Base-by-base conservation (phyloP, 2,329 filamentous ascomycete species). In the Dryadomyces sulphureus region DNA sequence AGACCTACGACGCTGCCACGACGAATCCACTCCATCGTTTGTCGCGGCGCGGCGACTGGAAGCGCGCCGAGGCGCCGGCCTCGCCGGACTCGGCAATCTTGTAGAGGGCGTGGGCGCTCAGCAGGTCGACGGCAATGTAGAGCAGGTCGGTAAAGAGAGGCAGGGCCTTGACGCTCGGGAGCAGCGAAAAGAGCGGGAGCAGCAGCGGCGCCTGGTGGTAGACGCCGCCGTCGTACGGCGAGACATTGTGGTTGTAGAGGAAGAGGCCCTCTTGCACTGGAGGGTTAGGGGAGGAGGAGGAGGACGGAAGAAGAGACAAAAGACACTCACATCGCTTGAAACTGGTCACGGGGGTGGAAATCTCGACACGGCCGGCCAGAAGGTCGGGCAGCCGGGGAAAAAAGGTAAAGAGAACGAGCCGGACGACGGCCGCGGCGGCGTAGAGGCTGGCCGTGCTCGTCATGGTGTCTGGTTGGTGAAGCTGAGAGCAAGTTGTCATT, bases 331-430 rank as follows among this genome's bases (percentile, higher is more conserved):
- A 70, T 77, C 92, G 78, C 70, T 96, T 96, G 75, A 95, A 98
- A 74, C 90, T 94, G 56, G 87, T 95, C 41, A 96, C 84, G 35
- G 92, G 90, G 20, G 92, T 98, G 39, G 92, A 95, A 57, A 98
- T 83, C 70, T 98, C 92, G 56, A 95, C 92, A 59, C 92, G 83
- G 53, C 83, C 84, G 19, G 87, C 92, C 51, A 98, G 72, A 51
- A 94, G 72, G 60, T 88, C 80, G 45, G 90, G 85, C 36, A 98
- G 71, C 34, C 76, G 77, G 51, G 92, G 89, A 60, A 95, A 94
- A 48, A 79, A 70, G 49, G 80, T 70, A 60, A 88, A 89, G 45
- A 96, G 75, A 47, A 86, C 65, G 49, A 96, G 71, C 54, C 92
- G 81, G 54, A 96, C 69, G 51, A 80, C 73, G 47, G 84, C 81